Evolutionary conservation across 805 yeast genomes (phyloP), one percentile per base, ranked within the genome.

Genomic region (Cyberlindnera meyerae): DNA sequence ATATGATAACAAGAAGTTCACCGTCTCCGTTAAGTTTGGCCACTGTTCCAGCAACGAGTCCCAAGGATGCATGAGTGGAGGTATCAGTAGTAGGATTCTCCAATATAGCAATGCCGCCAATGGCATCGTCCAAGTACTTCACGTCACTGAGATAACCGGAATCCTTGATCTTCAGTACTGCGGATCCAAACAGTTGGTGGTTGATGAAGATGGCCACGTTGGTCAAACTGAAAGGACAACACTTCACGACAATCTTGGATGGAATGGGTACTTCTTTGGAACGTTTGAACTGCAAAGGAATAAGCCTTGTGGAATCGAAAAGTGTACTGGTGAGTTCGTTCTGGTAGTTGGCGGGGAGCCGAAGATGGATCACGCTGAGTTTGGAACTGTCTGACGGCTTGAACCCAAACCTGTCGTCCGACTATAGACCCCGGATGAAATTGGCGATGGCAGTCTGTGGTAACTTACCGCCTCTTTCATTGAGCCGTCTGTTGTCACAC

Each of bases 191-290:
- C 6, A 51, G 18, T 25, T 35, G 40, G 29, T 51, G 55, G 17
- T 45, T 47, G 13, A 48, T 39, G 36, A 55, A 55, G 11, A 55
- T 37, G 1, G 58, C 54, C 14, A 48, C 49, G 37, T 55, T 55
- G 5, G 59, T 55, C n/a, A 53, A 27, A 35, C 57, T 51, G 37
- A 55, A 55, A 1, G 59, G 59, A 22, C 58, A 55, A 22, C 58
- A 49, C 15, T 48, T 43, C 6, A 55, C 38, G 2, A 16, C 18
- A 4, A 51, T 29, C 29, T 38, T 49, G 3, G 47, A 28, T 3
- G 59, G 57, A 7, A 51, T 39, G 5, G 20, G 14, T 9, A 43
- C 37, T 1, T 24, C 17, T 2, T 25, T 25, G 3, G 47, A 12
- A 11, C 28, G 17, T 26, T 24, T 27, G 29, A 52, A 51, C 4